Conservation (phyloP, 2,329 filamentous ascomycete genomes). For the Penicillium sp. region DNA sequence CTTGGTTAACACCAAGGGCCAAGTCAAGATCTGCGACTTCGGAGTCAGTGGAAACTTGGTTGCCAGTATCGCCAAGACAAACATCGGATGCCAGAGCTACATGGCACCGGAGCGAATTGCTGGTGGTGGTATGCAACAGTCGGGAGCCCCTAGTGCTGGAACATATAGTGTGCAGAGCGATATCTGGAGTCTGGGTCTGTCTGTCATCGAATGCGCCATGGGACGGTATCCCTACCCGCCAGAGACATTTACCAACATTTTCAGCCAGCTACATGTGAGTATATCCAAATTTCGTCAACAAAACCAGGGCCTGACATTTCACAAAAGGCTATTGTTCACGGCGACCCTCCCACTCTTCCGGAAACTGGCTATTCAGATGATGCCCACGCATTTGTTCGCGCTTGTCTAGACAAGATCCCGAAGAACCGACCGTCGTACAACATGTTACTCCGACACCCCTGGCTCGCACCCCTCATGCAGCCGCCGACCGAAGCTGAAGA, state of each 20-base stretch:
- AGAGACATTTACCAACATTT: conserved; percentile 96
- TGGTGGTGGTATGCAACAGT: conserved; percentile 70
- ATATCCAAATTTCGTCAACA: background rate
- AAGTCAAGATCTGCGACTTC: conserved; percentile 98
- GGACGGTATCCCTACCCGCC: conserved; percentile 94
- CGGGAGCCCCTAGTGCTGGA: conserved; percentile 65
- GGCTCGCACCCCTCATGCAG: conserved; percentile 71
- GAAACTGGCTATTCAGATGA: conserved; percentile 69
- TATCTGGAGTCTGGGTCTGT: conserved; percentile 92
- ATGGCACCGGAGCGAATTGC: conserved; percentile 97
- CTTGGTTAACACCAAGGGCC: conserved; percentile 78
- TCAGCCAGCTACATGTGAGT: conserved; percentile 92
- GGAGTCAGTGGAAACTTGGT: conserved; percentile 95
- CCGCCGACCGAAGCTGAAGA: conserved; percentile 65
- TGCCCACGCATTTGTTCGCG: conserved; percentile 79
- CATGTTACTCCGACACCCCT: conserved; percentile 81
- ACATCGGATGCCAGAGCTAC: conserved; percentile 98
- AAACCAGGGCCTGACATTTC: conserved; percentile 9
- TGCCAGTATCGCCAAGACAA: conserved; percentile 95
- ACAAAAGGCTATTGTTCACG: conserved; percentile 86
- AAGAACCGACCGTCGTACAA: conserved; percentile 90
- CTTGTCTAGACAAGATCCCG: conserved; percentile 88
- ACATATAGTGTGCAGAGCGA: conserved; percentile 98
- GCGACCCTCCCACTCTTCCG: conserved; percentile 86
- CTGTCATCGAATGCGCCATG: conserved; percentile 92